These are phyloP conservation scores for Mortierella sp. DNA, from an alignment of 371 early-diverging fungal genomes.

Conservation along the genomic window DNA sequence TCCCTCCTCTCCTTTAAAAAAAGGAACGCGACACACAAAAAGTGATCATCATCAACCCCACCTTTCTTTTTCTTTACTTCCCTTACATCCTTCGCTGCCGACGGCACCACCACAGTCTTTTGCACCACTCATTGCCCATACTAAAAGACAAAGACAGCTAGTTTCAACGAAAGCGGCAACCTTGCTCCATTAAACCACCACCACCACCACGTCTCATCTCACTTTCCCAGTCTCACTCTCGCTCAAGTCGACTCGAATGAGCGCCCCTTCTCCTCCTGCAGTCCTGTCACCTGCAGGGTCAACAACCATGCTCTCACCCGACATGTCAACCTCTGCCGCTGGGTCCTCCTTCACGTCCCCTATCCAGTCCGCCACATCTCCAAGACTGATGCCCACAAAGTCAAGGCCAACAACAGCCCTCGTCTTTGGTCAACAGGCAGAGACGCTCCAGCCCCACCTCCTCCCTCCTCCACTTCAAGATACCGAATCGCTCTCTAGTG, in stretches of 20 bases:
- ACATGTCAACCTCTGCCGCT: conserved; percentile 11
- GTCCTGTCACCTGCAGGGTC: conserved; percentile 14
- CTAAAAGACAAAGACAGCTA: not conserved
- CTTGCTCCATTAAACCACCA: not conserved
- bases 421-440: conserved; percentile 35
- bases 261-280: conserved; percentile 10
- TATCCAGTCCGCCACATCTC: conserved; percentile 51
- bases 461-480: conserved; percentile 27
- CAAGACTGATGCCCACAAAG: conserved; percentile 54
- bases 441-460: conserved; percentile 20
- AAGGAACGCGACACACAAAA: not conserved
- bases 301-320: conserved; percentile 36
- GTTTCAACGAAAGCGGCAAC: not conserved
- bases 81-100: not conserved
- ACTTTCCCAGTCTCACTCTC: too few species aligned
- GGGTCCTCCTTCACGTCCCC: conserved; percentile 29
- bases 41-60: not conserved
- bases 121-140: not conserved
- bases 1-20: not conserved
- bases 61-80: not conserved
- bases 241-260: not conserved
- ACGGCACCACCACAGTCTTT: not conserved
- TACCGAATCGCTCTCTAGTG: conserved; percentile 47
- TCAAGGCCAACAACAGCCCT: conserved; percentile 52
- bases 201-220: not conserved